Evolutionary conservation across 768 basidiomycete species (phyloP), one percentile per base, ranked within the genome.

Genomic region (Hygrocybe punicea): DNA sequence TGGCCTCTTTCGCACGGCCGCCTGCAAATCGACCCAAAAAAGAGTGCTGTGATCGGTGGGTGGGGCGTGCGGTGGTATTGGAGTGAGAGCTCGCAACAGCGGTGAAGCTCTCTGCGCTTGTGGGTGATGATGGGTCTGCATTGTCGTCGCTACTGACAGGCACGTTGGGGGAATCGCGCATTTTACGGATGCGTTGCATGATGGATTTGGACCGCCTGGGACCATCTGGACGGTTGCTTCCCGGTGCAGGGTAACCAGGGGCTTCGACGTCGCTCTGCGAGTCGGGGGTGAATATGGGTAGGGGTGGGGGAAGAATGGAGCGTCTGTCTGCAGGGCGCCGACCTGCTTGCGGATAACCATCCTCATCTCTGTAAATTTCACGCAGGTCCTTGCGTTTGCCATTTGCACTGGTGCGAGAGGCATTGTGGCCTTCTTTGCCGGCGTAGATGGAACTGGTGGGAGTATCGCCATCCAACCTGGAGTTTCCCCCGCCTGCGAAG

Each of bases 181-280:
- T 92, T 72, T 85, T 89, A 57, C 89, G 84, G 67, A 94, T 89
- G 55, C 91, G 87, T 46, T 93, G 87, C 82, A 93, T 93, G 60
- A 94, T 74, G 13, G 89, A 91, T 71, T 85, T 91, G 62, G 82
- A 83, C 25, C 91, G 86, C 69, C 86, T 88, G 8, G 87, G 82
- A 36, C 74, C 73, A 34, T 71, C 76, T n/a, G 78, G 74, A 16
- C 78, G 73, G 21, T 69, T 64, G 23, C 17, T 11, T n/a, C 45
- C 23, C 21, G 74, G 67, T 19, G 79, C 78, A 6, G 82, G 77
- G 6, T 76, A 77, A 14, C 71, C 66, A 8, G 69, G 61, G 9
- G 66, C 58, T 51, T 78, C 69, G 57, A 73, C 64, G 56, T 71
- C 64, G 36, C 76, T 72, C 58, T 72, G 60, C 25, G 74, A 65